Evolutionary conservation across 768 basidiomycete species (phyloP), one percentile per base, ranked within the genome.

Genomic region (Daedaleopsis sinensis): DNA sequence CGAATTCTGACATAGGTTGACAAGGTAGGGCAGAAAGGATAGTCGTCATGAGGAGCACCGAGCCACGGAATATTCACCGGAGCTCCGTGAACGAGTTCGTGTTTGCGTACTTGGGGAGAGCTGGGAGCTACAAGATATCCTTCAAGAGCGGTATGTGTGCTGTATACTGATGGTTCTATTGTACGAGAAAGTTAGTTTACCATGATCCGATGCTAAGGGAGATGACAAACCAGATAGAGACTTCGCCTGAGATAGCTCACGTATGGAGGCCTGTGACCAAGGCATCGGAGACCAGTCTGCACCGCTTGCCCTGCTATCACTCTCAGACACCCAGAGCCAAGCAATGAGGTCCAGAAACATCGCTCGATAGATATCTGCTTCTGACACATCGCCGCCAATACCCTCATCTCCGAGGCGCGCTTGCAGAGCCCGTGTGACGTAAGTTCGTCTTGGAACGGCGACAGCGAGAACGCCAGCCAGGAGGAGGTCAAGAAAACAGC

Each of bases 41-140:
- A 52, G 6, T 49, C 57, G 19, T 58, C 49, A 21, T 58, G 57
- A 8, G 15, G 2, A 11, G 38, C 50, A 11, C 50, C 57, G 18
- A 58, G 24, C 57, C 57, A 58, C 15, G 57, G 57, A n/a, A 58
- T 48, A 23, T 57, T 36, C 2, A 57, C 13, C 19, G 35, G 47
- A 15, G 12, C 7, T 18, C 55, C 46, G 43, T 11, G 48, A 5
- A 8, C 27, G 16, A 7, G 15, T 18, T 27, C 18, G 6, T 27
- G 13, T 35, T 9, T 10, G 46, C 46, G 46, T 9, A 56, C 19
- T 4, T 3, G 10, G 3, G 5, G 18, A 27, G 44, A n/a, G 21
- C 44, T n/a, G n/a, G 18, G 35, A 18, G 48, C 47, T 5, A 32
- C 32, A 5, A 57, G 36, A 47, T n/a, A 11, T 4, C 36, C 21